Evolutionary conservation across 352 stramenopile species (phyloP).

Genomic region (Phytophthora capsici): DNA sequence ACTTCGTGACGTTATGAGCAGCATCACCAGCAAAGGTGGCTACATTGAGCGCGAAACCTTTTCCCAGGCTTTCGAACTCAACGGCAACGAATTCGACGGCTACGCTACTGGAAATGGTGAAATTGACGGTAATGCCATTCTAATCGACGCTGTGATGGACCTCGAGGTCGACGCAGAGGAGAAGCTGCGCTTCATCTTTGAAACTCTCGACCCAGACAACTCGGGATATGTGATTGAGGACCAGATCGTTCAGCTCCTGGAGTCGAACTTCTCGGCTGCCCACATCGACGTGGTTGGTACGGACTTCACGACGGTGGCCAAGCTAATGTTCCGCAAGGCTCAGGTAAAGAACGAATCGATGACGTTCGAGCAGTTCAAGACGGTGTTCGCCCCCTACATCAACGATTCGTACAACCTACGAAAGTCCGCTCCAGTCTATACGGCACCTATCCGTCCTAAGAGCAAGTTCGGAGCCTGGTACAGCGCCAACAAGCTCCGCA

Average conservation of each 20-base stretch:
- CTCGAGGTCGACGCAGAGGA: constrained; percentile 75
- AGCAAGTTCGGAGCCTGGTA: constrained; percentile 77
- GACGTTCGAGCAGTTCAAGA: constrained; percentile 72
- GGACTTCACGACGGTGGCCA: constrained; percentile 68
- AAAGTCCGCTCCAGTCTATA: constrained; percentile 42
- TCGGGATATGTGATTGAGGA: constrained; percentile 60
- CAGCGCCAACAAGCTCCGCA: constrained; percentile 71
- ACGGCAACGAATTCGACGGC: constrained; percentile 57
- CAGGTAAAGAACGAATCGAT: constrained; percentile 63
- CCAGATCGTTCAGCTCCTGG: constrained; percentile 70
- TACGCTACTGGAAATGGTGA: constrained; percentile 57
- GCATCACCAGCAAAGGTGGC: constrained; percentile 66
- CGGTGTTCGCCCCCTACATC: constrained; percentile 78
- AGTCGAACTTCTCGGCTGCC: constrained; percentile 75
- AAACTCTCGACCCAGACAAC: constrained; percentile 72
- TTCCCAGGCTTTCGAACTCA: constrained; percentile 75
- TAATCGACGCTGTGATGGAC: constrained; percentile 85
- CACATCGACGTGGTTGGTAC: constrained; percentile 80
- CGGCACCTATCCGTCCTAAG: constrained; percentile 38
- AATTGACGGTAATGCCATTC: constrained; percentile 78
- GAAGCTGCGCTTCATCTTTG: constrained; percentile 87
- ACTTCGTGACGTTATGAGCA: constrained; percentile 78
- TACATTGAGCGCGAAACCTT: constrained; percentile 81
- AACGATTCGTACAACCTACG: constrained; percentile 61
- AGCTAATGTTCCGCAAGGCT: constrained; percentile 77